Percentiles rank a stretch among this genome's conserved stretches.
phyloP scores from a whole-genome alignment of 2,329 filamentous ascomycete species.

The Dothideomycetes sp. region DNA sequence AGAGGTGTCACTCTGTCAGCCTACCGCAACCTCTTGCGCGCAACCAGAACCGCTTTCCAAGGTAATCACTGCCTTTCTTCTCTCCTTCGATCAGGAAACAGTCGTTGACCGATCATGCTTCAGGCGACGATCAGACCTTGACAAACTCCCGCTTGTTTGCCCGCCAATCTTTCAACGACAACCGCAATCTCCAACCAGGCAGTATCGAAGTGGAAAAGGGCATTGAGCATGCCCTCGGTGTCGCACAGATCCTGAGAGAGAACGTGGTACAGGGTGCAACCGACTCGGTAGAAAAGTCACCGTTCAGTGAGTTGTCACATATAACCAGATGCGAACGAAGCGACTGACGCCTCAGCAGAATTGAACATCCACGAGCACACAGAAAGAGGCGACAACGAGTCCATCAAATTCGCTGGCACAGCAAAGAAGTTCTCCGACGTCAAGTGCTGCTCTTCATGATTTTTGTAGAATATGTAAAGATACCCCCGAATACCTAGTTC shows the following conservation, averaged over 20 bases:
- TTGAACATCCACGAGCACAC: slow-evolving; percentile 84
- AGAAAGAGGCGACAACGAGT: slow-evolving; percentile 88
- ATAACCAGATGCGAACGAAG: slow-evolving; percentile 22
- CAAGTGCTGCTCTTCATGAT: slow-evolving; percentile 24
- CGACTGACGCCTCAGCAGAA: slow-evolving; percentile 41
- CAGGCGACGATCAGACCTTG: slow-evolving; percentile 64
- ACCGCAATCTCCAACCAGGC: slow-evolving; percentile 48
- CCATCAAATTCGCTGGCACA: slow-evolving; percentile 54
- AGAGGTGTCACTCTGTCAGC: slow-evolving; percentile 58
- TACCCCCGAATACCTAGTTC: slow-evolving; percentile 2
- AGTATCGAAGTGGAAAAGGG: slow-evolving; percentile 53
- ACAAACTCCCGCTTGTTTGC: slow-evolving; percentile 63
- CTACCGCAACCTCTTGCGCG: slow-evolving; percentile 74
- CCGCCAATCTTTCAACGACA: slow-evolving; percentile 62
- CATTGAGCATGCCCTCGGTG: slow-evolving; percentile 71
- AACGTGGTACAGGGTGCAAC: slow-evolving; percentile 75
- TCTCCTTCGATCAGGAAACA: not conserved
- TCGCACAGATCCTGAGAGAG: slow-evolving; percentile 67
- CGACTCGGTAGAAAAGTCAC: slow-evolving; percentile 5
- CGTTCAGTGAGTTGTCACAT: slow-evolving; percentile 12
- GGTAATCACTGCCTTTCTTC: slow-evolving; percentile 52
- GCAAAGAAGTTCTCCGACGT: slow-evolving; percentile 33
- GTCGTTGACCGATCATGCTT: not conserved
- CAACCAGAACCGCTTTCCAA: slow-evolving; percentile 72
- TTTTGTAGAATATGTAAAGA: slow-evolving; percentile 11